These are phyloP conservation scores for Prunus mume DNA, from an alignment of 306 rosid species.

Conservation along the genomic window DNA sequence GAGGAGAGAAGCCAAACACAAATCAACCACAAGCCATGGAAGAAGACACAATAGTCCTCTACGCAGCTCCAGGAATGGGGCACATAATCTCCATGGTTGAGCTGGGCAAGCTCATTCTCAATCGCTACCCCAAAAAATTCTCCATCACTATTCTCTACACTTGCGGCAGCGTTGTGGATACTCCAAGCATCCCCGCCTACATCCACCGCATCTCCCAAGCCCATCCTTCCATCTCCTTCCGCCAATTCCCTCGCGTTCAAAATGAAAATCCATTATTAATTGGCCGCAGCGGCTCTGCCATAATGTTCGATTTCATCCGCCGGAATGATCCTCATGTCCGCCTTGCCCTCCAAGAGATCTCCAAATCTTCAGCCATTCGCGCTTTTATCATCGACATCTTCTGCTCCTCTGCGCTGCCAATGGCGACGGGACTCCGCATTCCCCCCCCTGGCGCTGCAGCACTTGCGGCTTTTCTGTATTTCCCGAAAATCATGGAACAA, in stretches of 20 bases:
- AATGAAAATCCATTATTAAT: neutral
- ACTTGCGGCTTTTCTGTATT: constrained; percentile 13
- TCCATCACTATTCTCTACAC: constrained; percentile 29
- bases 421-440: constrained; percentile 10
- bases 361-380: neutral
- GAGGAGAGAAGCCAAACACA: no score
- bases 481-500: constrained; percentile 1
- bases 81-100: constrained; percentile 40
- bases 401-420: constrained; percentile 17
- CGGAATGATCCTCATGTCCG: constrained; percentile 10
- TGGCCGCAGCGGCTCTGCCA: neutral
- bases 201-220: constrained; percentile 20
- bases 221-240: constrained; percentile 36
- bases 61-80: constrained; percentile 34
- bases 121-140: constrained; percentile 15
- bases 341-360: constrained; percentile 16
- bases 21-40: neutral
- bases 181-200: constrained; percentile 13
- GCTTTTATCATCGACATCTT: constrained; percentile 35
- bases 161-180: constrained; percentile 1
- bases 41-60: constrained; percentile 22
- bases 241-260: constrained; percentile 16
- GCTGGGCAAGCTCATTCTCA: constrained; percentile 35
- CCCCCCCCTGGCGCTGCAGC: constrained; percentile 28
- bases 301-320: constrained; percentile 7